These are phyloP conservation scores for Ganoderma multipileum DNA, from an alignment of 1,284 basidiomycete genomes.

Conservation along the genomic window DNA sequence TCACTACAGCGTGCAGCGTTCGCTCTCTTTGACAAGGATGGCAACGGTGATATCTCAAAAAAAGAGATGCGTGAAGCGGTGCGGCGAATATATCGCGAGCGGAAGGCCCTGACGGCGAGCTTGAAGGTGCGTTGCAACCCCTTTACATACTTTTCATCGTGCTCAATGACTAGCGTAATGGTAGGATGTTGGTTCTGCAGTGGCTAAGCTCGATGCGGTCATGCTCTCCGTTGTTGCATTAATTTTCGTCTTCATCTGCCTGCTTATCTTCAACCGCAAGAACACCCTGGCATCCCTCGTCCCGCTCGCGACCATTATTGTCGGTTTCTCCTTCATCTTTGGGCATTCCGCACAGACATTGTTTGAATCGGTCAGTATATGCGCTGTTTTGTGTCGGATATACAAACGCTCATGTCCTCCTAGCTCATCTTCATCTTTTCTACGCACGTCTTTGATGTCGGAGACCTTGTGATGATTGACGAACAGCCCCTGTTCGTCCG, in stretches of 20 bases:
- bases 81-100: slow-evolving; percentile 82
- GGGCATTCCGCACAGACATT: slow-evolving; percentile 84
- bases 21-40: slow-evolving; percentile 81
- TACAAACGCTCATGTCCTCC: slow-evolving; percentile 1
- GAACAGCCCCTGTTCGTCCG: slow-evolving; percentile 68
- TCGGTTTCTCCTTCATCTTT: slow-evolving; percentile 84
- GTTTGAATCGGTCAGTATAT: slow-evolving; percentile 72
- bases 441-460: slow-evolving; percentile 81
- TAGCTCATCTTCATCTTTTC: slow-evolving; percentile 87
- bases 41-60: slow-evolving; percentile 83
- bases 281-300: slow-evolving; percentile 81
- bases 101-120: slow-evolving; percentile 75
- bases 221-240: slow-evolving; percentile 68
- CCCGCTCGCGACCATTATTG: slow-evolving; percentile 81
- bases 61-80: slow-evolving; percentile 88
- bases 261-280: slow-evolving; percentile 79
- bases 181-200: slow-evolving; percentile 71
- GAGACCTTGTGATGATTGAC: slow-evolving; percentile 82
- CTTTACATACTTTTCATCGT: neutral
- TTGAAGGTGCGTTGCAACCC: slow-evolving; percentile 57
- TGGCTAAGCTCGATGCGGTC: slow-evolving; percentile 79
- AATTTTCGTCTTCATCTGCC: slow-evolving; percentile 72
- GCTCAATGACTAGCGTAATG: neutral
- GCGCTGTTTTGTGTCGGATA: neutral
- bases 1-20: slow-evolving; percentile 71